These are phyloP conservation scores for Priceomyces melissophilus DNA, from an alignment of 805 yeast genomes.

Conservation along the genomic window DNA sequence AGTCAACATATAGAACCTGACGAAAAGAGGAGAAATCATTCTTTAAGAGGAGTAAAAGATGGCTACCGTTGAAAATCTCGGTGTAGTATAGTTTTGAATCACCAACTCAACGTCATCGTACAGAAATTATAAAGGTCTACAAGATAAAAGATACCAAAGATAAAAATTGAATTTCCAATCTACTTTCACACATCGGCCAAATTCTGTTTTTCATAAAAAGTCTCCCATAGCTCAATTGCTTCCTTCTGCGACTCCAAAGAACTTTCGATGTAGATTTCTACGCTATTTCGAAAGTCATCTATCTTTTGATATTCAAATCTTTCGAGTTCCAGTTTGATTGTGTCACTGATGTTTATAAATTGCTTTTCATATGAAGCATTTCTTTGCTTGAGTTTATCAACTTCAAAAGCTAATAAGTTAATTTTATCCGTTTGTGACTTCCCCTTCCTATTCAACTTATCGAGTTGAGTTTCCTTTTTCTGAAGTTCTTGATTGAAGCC, in stretches of 20 bases:
- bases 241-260: constrained; percentile 93
- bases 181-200: constrained; percentile 11
- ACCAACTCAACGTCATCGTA: too few species aligned
- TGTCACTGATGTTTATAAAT: constrained; percentile 61
- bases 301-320: constrained; percentile 72
- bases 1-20: too few species aligned
- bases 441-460: constrained; percentile 42
- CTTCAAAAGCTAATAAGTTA: constrained; percentile 55
- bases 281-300: constrained; percentile 80
- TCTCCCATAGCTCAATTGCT: constrained; percentile 82
- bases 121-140: too few species aligned
- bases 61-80: too few species aligned
- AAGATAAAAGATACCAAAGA: too few species aligned
- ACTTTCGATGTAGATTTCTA: constrained; percentile 87
- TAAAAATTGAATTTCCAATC: too few species aligned
- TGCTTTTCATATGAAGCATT: constrained; percentile 52
- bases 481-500: constrained; percentile 43
- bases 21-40: too few species aligned
- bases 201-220: constrained; percentile 62
- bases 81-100: too few species aligned
- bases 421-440: constrained; percentile 61
- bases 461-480: constrained; percentile 45
- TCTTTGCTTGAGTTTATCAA: constrained; percentile 50
- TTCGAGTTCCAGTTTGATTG: constrained; percentile 64
- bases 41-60: too few species aligned